Conservation (phyloP, 495 filamentous ascomycete genomes). For the Collariella sp. region DNA sequence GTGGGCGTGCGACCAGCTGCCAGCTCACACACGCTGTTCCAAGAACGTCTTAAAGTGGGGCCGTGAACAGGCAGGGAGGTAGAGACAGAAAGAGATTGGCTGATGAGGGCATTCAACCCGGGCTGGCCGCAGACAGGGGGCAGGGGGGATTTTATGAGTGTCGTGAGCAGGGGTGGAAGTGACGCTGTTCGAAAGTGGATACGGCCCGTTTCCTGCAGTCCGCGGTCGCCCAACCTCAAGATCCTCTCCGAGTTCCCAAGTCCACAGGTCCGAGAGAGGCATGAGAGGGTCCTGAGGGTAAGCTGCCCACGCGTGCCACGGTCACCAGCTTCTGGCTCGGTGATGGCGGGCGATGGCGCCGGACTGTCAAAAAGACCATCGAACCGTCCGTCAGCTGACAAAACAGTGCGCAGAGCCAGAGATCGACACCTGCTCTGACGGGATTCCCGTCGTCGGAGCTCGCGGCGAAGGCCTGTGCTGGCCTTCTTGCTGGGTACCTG, state of each 20-base stretch:
- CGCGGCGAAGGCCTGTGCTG: background rate
- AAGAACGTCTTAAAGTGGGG: slow-evolving; percentile 24
- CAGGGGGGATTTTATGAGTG: slow-evolving; percentile 21
- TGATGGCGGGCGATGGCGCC: too few species aligned
- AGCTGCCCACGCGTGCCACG: too few species aligned
- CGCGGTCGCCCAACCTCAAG: too few species aligned
- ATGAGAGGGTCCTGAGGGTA: too few species aligned
- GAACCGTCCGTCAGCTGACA: background rate
- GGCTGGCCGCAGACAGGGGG: slow-evolving; percentile 25
- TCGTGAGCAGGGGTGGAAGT: slow-evolving; percentile 19
- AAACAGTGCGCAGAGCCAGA: background rate
- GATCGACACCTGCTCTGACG: background rate
- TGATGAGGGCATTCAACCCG: slow-evolving; percentile 12
- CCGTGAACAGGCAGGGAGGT: slow-evolving; percentile 15
- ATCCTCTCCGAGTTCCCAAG: too few species aligned
- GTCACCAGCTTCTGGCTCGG: slow-evolving; percentile 7
- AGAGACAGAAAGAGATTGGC: slow-evolving; percentile 22
- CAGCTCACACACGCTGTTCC: slow-evolving; percentile 30
- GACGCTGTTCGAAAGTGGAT: slow-evolving; percentile 7
- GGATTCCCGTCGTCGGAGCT: background rate
- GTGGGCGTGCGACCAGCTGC: slow-evolving; percentile 18
- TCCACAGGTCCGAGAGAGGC: too few species aligned
- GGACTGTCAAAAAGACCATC: slow-evolving; percentile 16
- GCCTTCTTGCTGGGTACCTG: background rate
- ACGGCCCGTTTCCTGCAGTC: too few species aligned